Evolutionary conservation across 1,284 basidiomycete genomes (phyloP).

Genomic region (Puccinia hordei): DNA sequence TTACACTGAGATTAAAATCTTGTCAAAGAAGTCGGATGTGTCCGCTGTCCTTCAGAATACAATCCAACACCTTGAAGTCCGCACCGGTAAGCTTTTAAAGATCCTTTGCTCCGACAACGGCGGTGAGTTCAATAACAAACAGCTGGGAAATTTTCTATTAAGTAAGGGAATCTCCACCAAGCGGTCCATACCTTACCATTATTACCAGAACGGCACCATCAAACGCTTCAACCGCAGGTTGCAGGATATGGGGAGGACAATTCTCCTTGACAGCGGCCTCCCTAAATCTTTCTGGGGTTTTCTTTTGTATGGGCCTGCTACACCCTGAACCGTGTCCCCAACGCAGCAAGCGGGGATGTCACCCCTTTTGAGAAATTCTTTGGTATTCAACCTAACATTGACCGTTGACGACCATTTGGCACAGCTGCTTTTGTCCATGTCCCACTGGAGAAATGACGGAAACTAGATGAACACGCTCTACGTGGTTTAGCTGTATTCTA

Average conservation of each 20-base stretch:
- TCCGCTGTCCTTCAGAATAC: not conserved
- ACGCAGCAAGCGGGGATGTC: not conserved
- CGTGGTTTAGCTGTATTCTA: not conserved
- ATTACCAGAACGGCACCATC: not conserved
- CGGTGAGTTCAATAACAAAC: too few species aligned
- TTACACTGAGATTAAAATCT: not conserved
- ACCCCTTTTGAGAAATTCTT: conserved; percentile 22
- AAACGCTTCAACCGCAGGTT: too few species aligned
- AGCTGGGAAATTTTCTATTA: not conserved
- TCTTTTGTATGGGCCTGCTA: not conserved
- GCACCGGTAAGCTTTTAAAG: not conserved
- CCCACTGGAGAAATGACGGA: conserved; percentile 3
- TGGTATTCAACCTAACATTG: not conserved
- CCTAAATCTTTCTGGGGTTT: not conserved
- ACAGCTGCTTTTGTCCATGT: conserved; percentile 3
- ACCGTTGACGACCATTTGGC: not conserved
- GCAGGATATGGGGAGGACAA: too few species aligned
- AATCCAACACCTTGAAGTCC: not conserved
- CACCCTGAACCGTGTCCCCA: conserved; percentile 22
- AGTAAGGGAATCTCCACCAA: not conserved
- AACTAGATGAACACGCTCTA: not conserved
- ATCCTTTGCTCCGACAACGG: conserved; percentile 20
- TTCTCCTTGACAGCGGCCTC: too few species aligned
- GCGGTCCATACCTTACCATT: not conserved
- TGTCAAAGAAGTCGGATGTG: not conserved